A percentile compares a stretch with the other conserved stretches of the same genome.
phyloP scores from a whole-genome alignment of 2,329 filamentous ascomycete species.

The Pyrenophora teres region DNA sequence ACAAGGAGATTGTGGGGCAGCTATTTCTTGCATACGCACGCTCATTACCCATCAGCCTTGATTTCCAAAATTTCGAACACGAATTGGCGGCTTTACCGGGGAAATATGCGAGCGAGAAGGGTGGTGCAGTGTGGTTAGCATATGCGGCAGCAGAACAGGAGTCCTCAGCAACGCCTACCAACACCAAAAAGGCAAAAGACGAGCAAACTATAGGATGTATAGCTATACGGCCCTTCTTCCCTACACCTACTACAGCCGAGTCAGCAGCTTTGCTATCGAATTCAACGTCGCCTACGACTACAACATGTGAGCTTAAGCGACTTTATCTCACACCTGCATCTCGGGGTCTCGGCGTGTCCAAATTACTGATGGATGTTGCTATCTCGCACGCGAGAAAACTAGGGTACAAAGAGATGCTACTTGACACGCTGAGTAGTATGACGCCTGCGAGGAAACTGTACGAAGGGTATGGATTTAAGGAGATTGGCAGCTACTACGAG shows the following conservation, averaged over 20 bases:
- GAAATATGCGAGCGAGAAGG: conserved; percentile 54
- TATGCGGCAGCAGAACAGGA: conserved; percentile 11
- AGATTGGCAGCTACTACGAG: conserved; percentile 60
- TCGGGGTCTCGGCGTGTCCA: conserved; percentile 57
- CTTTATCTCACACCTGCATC: conserved; percentile 57
- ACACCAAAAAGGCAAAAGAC: neutral
- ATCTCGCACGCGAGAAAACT: conserved; percentile 53
- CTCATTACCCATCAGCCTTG: conserved; percentile 59
- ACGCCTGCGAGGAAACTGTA: conserved; percentile 57
- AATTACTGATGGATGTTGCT: conserved; percentile 52
- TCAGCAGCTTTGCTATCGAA: conserved; percentile 8
- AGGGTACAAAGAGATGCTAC: conserved; percentile 58
- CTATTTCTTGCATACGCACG: conserved; percentile 50
- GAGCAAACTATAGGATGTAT: conserved; percentile 55
- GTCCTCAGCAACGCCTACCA: neutral
- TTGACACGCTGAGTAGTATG: conserved; percentile 63
- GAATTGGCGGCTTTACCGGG: conserved; percentile 61
- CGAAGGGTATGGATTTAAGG: conserved; percentile 56
- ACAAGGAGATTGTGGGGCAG: conserved; percentile 44
- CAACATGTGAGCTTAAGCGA: conserved; percentile 61
- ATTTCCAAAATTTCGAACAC: conserved; percentile 60
- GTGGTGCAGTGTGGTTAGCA: conserved; percentile 58
- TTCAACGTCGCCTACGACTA: conserved; percentile 4
- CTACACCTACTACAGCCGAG: conserved; percentile 4
- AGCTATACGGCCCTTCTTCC: conserved; percentile 51